phyloP scores from a whole-genome alignment of 73 alveolate species.

The Blepharisma stoltei region DNA sequence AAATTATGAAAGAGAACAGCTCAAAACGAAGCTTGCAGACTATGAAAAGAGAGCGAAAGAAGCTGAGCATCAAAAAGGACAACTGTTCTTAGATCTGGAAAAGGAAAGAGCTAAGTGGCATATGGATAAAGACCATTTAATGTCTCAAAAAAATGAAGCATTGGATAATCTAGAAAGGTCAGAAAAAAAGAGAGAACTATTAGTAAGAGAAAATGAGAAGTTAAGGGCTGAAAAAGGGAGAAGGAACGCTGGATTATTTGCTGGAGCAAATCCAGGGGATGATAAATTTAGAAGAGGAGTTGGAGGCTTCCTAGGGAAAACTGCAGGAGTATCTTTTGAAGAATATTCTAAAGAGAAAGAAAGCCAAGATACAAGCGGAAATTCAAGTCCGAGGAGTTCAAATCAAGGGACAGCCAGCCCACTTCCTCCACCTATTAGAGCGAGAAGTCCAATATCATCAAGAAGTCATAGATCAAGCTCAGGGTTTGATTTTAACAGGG shows the following conservation, averaged over 20 bases:
- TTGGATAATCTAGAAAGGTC: conserved; percentile 58
- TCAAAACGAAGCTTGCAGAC: conserved; percentile 74
- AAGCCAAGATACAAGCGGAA: not conserved
- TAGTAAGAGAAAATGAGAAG: conserved; percentile 90
- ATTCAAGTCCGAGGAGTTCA: not conserved
- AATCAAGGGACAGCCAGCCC: conserved; percentile 6
- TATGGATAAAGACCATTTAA: conserved; percentile 79
- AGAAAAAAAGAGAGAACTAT: conserved; percentile 77
- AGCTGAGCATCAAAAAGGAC: conserved; percentile 79
- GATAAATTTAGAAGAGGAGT: conserved; percentile 4
- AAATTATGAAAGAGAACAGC: conserved; percentile 81
- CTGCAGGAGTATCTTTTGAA: conserved; percentile 22
- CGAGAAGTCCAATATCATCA: too few species aligned
- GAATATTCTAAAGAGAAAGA: conserved; percentile 17
- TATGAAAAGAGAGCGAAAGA: conserved; percentile 74
- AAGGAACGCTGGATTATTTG: conserved; percentile 50
- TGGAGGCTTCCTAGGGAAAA: not conserved
- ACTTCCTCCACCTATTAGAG: too few species aligned
- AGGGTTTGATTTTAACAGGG: too few species aligned
- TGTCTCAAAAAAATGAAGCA: conserved; percentile 71
- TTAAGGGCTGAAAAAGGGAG: conserved; percentile 79
- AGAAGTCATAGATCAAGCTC: too few species aligned
- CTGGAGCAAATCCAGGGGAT: not conserved
- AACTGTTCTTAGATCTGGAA: conserved; percentile 74
- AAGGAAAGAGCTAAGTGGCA: conserved; percentile 95